Evolutionary conservation across 306 rosid genomes (phyloP).

Genomic region (Hippophae tibetana): DNA sequence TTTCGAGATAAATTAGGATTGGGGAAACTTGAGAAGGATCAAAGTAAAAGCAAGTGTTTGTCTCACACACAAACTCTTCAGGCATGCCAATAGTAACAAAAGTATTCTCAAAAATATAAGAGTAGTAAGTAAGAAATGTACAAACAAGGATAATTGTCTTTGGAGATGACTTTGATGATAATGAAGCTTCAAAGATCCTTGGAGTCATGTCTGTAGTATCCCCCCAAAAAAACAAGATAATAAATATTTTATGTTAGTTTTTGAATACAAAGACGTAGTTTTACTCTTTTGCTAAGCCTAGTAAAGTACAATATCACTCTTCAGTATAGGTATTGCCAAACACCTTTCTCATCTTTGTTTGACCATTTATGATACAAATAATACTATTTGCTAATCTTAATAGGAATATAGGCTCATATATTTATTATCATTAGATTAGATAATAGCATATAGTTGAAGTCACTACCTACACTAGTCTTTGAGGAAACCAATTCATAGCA

Average conservation of each 20-base stretch:
- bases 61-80: background rate
- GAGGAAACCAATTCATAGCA: too few species aligned
- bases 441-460: too few species aligned
- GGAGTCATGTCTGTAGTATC: slow-evolving; percentile 51
- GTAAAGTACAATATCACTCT: background rate
- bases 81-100: background rate
- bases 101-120: slow-evolving; percentile 17
- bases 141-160: slow-evolving; percentile 93
- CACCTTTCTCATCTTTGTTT: background rate
- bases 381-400: too few species aligned
- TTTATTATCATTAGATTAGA: too few species aligned
- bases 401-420: too few species aligned
- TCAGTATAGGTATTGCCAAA: background rate
- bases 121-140: slow-evolving; percentile 72
- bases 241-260: background rate
- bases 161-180: slow-evolving; percentile 39
- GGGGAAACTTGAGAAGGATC: too few species aligned
- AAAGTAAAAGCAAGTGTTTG: too few species aligned
- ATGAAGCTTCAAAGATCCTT: slow-evolving; percentile 38
- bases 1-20: too few species aligned
- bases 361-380: background rate
- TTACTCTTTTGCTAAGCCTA: background rate
- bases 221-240: slow-evolving; percentile 9
- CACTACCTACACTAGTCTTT: too few species aligned
- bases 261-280: background rate